phyloP scores from a whole-genome alignment of 805 yeast genomes.

The Nakazawaea ernobii region DNA sequence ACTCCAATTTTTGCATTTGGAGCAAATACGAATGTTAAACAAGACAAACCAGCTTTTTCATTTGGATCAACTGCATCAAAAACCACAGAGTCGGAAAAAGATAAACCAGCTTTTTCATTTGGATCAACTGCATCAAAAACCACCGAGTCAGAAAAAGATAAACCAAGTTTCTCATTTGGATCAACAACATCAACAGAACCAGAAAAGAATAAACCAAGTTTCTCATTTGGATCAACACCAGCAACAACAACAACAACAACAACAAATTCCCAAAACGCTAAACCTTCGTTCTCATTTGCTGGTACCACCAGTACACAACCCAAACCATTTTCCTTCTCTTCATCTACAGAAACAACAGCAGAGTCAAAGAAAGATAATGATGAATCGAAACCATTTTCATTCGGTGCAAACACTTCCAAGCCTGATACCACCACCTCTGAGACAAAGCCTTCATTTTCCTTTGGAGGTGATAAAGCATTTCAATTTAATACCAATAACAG shows the following conservation, averaged over 20 bases:
- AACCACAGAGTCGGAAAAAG: neutral
- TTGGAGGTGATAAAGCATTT: neutral
- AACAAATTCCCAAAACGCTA: neutral
- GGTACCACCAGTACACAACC: slow-evolving; percentile 4
- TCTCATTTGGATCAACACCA: slow-evolving; percentile 13
- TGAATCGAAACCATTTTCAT: slow-evolving; percentile 7
- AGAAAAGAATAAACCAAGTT: slow-evolving; percentile 12
- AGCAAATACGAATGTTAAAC: neutral
- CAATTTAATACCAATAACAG: too few relatives aligned
- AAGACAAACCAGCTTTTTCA: neutral
- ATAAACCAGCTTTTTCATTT: slow-evolving; percentile 22
- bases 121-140: slow-evolving; percentile 13
- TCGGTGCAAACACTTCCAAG: neutral
- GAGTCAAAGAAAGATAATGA: too few relatives aligned
- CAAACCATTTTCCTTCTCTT: slow-evolving; percentile 4
- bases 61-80: neutral
- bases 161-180: slow-evolving; percentile 24
- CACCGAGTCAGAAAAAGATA: slow-evolving; percentile 8
- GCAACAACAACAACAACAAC: neutral
- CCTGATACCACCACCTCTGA: slow-evolving; percentile 3
- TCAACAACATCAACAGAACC: slow-evolving; percentile 4
- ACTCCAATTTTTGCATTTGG: neutral
- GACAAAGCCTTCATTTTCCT: slow-evolving; percentile 3
- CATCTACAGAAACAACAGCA: slow-evolving; percentile 13
- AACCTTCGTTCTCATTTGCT: slow-evolving; percentile 9